phyloP scores from a whole-genome alignment of 2,329 filamentous ascomycete genomes.

The Clonostachys rhizophaga region DNA sequence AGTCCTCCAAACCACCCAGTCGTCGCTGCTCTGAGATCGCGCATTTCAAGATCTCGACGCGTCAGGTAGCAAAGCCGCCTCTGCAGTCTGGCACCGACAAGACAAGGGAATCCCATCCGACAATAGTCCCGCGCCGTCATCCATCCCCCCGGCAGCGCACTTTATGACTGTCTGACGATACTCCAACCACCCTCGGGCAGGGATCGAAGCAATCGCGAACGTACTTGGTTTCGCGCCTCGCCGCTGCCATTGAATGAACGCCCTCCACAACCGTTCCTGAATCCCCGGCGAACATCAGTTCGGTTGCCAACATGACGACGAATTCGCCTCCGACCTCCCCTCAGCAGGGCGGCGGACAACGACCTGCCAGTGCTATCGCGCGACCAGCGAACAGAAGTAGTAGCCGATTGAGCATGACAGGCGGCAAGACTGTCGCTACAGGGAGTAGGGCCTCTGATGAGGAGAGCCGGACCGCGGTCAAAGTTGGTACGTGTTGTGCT shows the following conservation, averaged over 20 bases:
- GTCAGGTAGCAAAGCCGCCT: too few relatives aligned
- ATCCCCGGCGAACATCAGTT: conserved; percentile 10
- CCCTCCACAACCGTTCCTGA: not conserved
- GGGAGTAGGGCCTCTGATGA: conserved; percentile 86
- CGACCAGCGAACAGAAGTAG: conserved; percentile 68
- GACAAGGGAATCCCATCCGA: too few relatives aligned
- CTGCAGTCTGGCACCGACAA: too few relatives aligned
- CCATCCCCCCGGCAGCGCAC: too few relatives aligned
- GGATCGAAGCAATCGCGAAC: not conserved
- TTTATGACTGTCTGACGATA: too few relatives aligned
- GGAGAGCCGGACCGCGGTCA: conserved; percentile 84
- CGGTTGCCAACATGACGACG: conserved; percentile 47
- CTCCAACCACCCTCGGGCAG: conserved; percentile 1
- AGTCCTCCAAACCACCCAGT: too few relatives aligned
- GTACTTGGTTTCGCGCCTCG: not conserved
- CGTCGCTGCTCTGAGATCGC: too few relatives aligned
- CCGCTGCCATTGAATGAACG: not conserved
- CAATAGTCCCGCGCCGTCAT: too few relatives aligned
- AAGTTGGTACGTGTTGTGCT: conserved; percentile 73
- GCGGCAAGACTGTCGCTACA: conserved; percentile 49
- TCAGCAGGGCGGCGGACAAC: conserved; percentile 37
- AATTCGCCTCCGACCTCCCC: conserved; percentile 65
- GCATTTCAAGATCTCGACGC: too few relatives aligned
- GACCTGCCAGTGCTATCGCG: conserved; percentile 79
- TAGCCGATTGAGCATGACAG: conserved; percentile 81